phyloP scores from a whole-genome alignment of 148 eudicot species.

The Amaranthus hypochondriacus region DNA sequence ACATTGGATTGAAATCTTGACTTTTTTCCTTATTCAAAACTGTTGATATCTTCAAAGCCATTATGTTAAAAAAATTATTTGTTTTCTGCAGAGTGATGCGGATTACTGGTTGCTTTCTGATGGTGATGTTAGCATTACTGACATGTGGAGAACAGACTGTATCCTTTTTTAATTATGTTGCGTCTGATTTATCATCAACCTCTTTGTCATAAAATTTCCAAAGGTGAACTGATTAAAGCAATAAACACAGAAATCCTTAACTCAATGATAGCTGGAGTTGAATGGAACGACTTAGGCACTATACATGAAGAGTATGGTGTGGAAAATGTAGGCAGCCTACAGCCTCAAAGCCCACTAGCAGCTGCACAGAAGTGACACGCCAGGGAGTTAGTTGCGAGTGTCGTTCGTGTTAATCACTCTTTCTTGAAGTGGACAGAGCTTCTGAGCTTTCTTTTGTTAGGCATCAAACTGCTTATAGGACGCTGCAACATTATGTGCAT shows the following conservation, averaged over 20 bases:
- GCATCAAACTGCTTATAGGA: neutral
- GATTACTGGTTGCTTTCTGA: slow-evolving; percentile 96
- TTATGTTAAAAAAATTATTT: no score
- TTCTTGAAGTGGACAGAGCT: neutral
- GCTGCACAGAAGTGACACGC: slow-evolving; percentile 28
- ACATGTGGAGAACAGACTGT: slow-evolving; percentile 88
- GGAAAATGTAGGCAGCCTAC: slow-evolving; percentile 39
- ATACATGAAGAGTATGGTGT: slow-evolving; percentile 47
- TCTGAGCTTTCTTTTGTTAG: slow-evolving; percentile 5
- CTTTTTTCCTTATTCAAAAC: neutral
- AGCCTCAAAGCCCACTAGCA: slow-evolving; percentile 55
- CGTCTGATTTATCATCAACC: neutral
- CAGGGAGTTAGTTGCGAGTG: slow-evolving; percentile 25
- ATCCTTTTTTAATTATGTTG: slow-evolving; percentile 36
- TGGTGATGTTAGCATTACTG: slow-evolving; percentile 81
- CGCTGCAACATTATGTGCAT: slow-evolving; percentile 9
- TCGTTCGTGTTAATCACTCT: neutral
- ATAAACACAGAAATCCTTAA: slow-evolving; percentile 6
- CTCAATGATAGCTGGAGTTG: slow-evolving; percentile 49
- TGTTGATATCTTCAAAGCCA: no score
- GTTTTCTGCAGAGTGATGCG: slow-evolving; percentile 61
- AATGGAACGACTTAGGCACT: slow-evolving; percentile 55
- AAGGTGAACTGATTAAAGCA: neutral
- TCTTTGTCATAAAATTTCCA: neutral
- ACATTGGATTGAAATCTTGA: neutral